These are phyloP conservation scores for Aspergillus cejpii DNA, from an alignment of 2,329 filamentous ascomycete species.

Conservation along the genomic window DNA sequence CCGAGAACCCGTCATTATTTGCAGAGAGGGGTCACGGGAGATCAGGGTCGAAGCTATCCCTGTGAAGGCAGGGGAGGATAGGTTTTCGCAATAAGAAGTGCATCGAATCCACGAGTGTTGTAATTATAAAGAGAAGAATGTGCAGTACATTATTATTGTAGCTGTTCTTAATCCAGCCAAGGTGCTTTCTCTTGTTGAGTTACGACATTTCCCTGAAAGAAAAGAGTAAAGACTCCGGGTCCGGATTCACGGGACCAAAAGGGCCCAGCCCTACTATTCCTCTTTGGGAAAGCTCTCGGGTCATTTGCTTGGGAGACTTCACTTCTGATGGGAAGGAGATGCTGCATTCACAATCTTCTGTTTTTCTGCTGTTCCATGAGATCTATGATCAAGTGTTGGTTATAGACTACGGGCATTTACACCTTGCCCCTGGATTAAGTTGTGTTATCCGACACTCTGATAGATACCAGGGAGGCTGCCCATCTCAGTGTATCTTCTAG, in stretches of 20 bases:
- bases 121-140: constrained; percentile 8
- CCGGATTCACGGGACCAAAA: constrained; percentile 24
- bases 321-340: background rate
- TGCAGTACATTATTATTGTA: constrained; percentile 8
- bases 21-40: constrained; percentile 17
- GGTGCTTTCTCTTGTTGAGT: constrained; percentile 29
- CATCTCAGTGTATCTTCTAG: background rate
- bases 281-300: constrained; percentile 17
- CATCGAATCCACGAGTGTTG: constrained; percentile 21
- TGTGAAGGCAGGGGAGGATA: constrained; percentile 14
- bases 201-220: constrained; percentile 25
- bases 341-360: background rate
- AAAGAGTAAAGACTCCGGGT: constrained; percentile 18
- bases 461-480: background rate
- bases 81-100: constrained; percentile 16
- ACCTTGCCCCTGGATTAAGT: background rate
- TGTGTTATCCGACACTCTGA: background rate
- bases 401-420: background rate
- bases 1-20: constrained; percentile 43
- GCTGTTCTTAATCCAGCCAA: constrained; percentile 22
- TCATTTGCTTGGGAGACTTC: background rate
- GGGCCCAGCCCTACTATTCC: constrained; percentile 29
- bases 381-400: background rate
- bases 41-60: constrained; percentile 16
- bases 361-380: background rate